A percentile compares a stretch with the other conserved stretches of the same genome.
Conservation (phyloP, 2,329 filamentous ascomycete species). For the Colletotrichum tanaceti region DNA sequence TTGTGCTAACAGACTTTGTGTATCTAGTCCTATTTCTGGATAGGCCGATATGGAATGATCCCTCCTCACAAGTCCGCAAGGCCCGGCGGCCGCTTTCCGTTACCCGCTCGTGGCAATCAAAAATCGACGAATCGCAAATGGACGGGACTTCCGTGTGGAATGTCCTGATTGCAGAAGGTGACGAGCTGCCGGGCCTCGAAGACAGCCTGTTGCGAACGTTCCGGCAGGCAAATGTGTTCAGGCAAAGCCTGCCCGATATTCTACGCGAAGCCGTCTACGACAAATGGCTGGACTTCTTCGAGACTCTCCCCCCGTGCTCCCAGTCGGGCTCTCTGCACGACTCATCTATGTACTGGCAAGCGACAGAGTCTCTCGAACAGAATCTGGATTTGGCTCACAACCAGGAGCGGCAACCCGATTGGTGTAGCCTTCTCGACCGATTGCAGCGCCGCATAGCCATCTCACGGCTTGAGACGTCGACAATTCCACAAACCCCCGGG, state of each 20-base stretch:
- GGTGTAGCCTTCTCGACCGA: slow-evolving; percentile 49
- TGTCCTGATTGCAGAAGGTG: slow-evolving; percentile 36
- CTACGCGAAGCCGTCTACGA: slow-evolving; percentile 45
- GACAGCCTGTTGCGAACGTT: slow-evolving; percentile 33
- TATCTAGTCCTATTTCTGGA: slow-evolving; percentile 49
- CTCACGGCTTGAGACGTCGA: slow-evolving; percentile 19
- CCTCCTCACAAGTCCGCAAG: slow-evolving; percentile 39
- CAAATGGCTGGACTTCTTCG: slow-evolving; percentile 51
- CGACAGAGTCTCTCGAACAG: slow-evolving; percentile 50
- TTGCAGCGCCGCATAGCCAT: slow-evolving; percentile 44
- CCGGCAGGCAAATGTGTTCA: slow-evolving; percentile 17
- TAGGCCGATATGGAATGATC: slow-evolving; percentile 43
- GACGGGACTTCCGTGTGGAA: slow-evolving; percentile 39
- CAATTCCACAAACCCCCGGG: slow-evolving; percentile 41
- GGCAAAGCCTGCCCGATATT: slow-evolving; percentile 33
- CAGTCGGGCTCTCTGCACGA: slow-evolving; percentile 20
- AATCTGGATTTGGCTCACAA: slow-evolving; percentile 47
- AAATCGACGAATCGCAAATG: slow-evolving; percentile 37
- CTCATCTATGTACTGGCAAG: slow-evolving; percentile 46
- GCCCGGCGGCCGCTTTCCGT: slow-evolving; percentile 38
- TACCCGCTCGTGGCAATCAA: slow-evolving; percentile 35
- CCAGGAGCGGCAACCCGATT: slow-evolving; percentile 42
- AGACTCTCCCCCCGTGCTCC: slow-evolving; percentile 42
- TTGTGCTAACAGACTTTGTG: slow-evolving; percentile 6
- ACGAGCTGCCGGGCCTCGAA: slow-evolving; percentile 33